phyloP scores from a whole-genome alignment of 2,329 filamentous ascomycete genomes.

The Leptodontidium sp. region DNA sequence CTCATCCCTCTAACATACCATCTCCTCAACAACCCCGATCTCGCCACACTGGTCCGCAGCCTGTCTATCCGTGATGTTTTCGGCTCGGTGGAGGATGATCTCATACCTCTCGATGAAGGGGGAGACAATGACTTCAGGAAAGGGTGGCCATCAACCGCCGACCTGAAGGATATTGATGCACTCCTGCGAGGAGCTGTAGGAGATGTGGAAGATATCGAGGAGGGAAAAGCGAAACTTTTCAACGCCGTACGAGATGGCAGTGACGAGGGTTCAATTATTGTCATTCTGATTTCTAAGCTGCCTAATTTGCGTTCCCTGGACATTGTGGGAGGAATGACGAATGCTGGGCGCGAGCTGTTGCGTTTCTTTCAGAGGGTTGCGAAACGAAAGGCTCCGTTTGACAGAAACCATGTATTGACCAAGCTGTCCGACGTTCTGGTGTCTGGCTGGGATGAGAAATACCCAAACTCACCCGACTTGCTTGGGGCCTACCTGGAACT shows the following conservation, averaged over 20 bases:
- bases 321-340: background rate
- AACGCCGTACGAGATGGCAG: background rate
- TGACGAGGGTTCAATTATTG: conserved; percentile 1
- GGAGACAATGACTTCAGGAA: background rate
- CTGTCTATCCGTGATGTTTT: background rate
- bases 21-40: background rate
- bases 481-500: conserved; percentile 2
- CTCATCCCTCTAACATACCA: conserved; percentile 2
- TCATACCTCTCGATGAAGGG: background rate
- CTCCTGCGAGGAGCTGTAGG: background rate
- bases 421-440: background rate
- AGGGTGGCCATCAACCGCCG: background rate
- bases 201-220: background rate
- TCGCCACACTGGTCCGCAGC: background rate
- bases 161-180: background rate
- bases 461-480: background rate
- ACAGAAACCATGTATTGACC: background rate
- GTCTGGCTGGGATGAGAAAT: background rate
- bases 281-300: background rate
- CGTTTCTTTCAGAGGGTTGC: background rate
- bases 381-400: background rate
- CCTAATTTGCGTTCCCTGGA: background rate
- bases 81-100: background rate
- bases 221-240: background rate
- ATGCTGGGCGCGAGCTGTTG: background rate